Conservation (phyloP, 192 early-diverging fungal genomes). For the Coemansia javaensis region DNA sequence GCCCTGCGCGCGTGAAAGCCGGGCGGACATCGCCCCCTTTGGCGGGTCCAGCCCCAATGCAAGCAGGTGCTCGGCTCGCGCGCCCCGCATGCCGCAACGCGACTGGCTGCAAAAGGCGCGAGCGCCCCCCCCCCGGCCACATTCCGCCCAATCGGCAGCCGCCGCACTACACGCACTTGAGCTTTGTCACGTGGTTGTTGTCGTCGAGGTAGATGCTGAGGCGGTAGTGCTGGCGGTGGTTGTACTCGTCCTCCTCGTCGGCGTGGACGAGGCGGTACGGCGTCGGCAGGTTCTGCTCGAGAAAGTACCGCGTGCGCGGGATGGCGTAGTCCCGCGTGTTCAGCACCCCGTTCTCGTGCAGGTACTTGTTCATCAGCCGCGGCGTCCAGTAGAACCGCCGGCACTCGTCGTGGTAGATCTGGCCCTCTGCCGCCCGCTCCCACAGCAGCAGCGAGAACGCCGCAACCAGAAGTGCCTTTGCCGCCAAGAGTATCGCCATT, state of each 20-base stretch:
- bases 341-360: slow-evolving; percentile 42
- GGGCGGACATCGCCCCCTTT: too few relatives aligned
- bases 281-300: slow-evolving; percentile 37
- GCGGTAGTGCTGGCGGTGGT: slow-evolving; percentile 46
- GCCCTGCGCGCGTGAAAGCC: too few relatives aligned
- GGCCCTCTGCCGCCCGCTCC: slow-evolving; percentile 10
- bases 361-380: slow-evolving; percentile 46
- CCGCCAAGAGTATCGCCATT: slow-evolving; percentile 1
- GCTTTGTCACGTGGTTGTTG: slow-evolving; percentile 48
- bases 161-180: slow-evolving; percentile 29
- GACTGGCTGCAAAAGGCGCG: too few relatives aligned
- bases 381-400: slow-evolving; percentile 47
- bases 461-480: slow-evolving; percentile 4
- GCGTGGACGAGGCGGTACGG: slow-evolving; percentile 36
- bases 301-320: slow-evolving; percentile 21
- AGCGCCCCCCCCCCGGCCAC: too few relatives aligned
- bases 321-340: slow-evolving; percentile 38
- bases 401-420: slow-evolving; percentile 44
- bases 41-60: too few relatives aligned
- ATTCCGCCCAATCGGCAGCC: background rate
- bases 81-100: too few relatives aligned
- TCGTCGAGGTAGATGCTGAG: slow-evolving; percentile 38
- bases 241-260: slow-evolving; percentile 43
- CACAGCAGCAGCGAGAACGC: slow-evolving; percentile 8
- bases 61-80: too few relatives aligned